phyloP scores from a whole-genome alignment of 1,139 yeast species.

The Arxiozyma heterogenica region DNA sequence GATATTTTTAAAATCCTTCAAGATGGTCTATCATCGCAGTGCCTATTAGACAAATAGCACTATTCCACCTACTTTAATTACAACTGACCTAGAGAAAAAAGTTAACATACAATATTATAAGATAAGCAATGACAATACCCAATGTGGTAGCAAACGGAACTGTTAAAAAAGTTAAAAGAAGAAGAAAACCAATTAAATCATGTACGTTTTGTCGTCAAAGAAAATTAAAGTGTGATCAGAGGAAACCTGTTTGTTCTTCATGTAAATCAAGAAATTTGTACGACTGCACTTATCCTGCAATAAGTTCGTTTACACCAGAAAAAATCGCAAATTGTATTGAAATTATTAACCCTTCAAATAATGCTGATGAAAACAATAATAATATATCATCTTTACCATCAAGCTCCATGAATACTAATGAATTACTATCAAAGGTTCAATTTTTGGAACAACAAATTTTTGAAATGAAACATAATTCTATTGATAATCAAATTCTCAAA shows the following conservation, averaged over 20 bases:
- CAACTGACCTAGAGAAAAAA: too few relatives aligned
- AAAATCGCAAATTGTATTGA: not conserved
- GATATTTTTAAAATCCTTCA: too few relatives aligned
- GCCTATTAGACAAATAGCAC: too few relatives aligned
- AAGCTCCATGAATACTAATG: not conserved
- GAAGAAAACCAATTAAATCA: slow-evolving; percentile 25
- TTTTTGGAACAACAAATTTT: slow-evolving; percentile 1
- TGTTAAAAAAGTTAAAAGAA: not conserved
- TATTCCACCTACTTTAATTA: too few relatives aligned
- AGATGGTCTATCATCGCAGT: too few relatives aligned
- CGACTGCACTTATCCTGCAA: slow-evolving; percentile 18
- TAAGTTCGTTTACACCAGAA: not conserved
- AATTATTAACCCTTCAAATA: not conserved
- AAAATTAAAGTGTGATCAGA: slow-evolving; percentile 27
- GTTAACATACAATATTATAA: not conserved
- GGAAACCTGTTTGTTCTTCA: slow-evolving; percentile 21
- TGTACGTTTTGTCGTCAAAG: slow-evolving; percentile 26
- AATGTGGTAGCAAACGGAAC: not conserved
- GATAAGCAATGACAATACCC: not conserved
- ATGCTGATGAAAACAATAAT: not conserved
- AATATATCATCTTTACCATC: not conserved
- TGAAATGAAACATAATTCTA: not conserved
- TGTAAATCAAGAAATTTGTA: slow-evolving; percentile 18
- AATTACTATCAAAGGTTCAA: not conserved
- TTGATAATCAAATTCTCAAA: not conserved